A percentile compares a stretch with the other conserved stretches of the same genome.
Conservation (phyloP, 192 early-diverging fungal species). For the Rhizoclosmatium sp. region DNA sequence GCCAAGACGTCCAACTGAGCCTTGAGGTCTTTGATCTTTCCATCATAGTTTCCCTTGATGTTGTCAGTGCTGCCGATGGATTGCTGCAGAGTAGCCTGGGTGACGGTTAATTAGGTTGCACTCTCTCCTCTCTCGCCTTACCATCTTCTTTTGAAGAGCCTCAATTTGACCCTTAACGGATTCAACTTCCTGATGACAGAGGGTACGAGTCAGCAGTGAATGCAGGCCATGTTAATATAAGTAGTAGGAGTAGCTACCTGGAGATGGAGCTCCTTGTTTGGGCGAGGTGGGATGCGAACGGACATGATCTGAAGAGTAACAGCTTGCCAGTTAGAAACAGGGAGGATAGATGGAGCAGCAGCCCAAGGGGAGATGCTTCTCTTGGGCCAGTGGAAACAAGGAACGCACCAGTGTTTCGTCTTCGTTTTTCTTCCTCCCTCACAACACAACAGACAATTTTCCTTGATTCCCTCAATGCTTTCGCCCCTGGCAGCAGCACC, state of each 20-base stretch:
- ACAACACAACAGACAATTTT: background rate
- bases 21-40: constrained; percentile 67
- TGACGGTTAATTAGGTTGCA: background rate
- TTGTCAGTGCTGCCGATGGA: constrained; percentile 64
- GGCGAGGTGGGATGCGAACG: constrained; percentile 10
- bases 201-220: background rate
- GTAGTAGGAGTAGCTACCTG: background rate
- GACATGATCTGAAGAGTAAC: background rate
- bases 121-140: constrained; percentile 23
- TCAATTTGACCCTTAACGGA: constrained; percentile 66
- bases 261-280: constrained; percentile 21
- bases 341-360: background rate
- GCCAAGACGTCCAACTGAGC: constrained; percentile 71
- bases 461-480: background rate
- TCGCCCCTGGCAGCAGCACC: too few species aligned
- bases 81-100: constrained; percentile 63
- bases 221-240: background rate
- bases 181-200: constrained; percentile 41
- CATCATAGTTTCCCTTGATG: constrained; percentile 62
- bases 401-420: background rate
- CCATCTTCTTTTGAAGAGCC: constrained; percentile 60
- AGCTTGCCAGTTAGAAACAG: background rate
- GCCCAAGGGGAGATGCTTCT: background rate
- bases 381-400: background rate
- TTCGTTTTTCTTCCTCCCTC: background rate